Conservation (phyloP, 192 early-diverging fungal species). For the Coemansia sp. region DNA sequence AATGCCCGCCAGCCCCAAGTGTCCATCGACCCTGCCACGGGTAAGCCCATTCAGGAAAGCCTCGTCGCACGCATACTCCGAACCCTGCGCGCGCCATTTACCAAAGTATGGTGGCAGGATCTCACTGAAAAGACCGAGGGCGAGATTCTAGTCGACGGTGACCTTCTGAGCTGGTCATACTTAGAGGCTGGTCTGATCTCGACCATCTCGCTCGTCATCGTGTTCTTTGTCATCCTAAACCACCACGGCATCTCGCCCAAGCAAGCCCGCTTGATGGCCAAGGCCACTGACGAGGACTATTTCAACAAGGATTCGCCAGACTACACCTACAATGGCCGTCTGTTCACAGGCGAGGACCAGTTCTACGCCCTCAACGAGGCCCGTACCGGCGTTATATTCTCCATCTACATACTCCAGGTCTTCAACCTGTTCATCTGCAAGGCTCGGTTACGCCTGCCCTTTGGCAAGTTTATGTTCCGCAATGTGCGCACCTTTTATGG, state of each 20-base stretch:
- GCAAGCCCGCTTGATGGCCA: conserved; percentile 60
- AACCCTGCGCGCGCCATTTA: conserved; percentile 53
- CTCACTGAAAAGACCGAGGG: conserved; percentile 70
- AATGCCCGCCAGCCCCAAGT: conserved; percentile 53
- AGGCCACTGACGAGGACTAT: conserved; percentile 36
- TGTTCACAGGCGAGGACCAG: conserved; percentile 59
- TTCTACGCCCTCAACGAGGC: conserved; percentile 70
- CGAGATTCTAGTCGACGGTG: conserved; percentile 83
- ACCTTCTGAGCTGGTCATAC: conserved; percentile 80
- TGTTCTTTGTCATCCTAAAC: conserved; percentile 82
- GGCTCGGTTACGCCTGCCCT: conserved; percentile 71
- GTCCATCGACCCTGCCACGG: conserved; percentile 55
- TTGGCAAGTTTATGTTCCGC: conserved; percentile 78
- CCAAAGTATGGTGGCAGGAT: conserved; percentile 61
- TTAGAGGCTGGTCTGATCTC: conserved; percentile 84
- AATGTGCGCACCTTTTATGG: conserved; percentile 74
- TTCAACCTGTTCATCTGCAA: conserved; percentile 97
- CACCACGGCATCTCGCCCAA: conserved; percentile 65
- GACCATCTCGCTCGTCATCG: conserved; percentile 63
- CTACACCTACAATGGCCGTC: conserved; percentile 42
- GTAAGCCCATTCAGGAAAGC: conserved; percentile 42
- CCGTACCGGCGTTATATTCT: conserved; percentile 78
- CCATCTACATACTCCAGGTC: conserved; percentile 68
- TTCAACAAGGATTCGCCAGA: conserved; percentile 54
- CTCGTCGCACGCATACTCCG: conserved; percentile 21